A percentile compares a stretch with the other conserved stretches of the same genome.
These are phyloP conservation scores for Yarrowia porcina DNA, from an alignment of 805 yeast species.

Conservation along the genomic window DNA sequence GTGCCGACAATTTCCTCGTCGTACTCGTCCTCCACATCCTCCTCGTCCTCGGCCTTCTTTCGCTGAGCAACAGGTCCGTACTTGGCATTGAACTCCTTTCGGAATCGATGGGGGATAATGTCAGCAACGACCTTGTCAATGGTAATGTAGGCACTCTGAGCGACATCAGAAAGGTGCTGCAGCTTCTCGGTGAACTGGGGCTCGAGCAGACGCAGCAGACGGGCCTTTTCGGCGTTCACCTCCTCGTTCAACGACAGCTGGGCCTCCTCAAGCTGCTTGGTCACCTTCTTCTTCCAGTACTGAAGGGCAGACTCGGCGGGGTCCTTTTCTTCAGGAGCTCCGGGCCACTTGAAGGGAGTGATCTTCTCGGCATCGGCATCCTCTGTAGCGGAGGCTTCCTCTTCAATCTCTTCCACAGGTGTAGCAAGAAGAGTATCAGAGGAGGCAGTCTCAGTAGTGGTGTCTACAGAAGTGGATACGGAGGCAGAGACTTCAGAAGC, in stretches of 20 bases:
- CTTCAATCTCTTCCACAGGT: background rate
- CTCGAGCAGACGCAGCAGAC: conserved; percentile 26
- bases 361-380: background rate
- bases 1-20: background rate
- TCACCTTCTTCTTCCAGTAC: conserved; percentile 33
- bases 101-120: conserved; percentile 90
- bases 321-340: background rate
- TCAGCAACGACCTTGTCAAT: conserved; percentile 61
- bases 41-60: conserved; percentile 10
- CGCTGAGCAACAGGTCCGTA: conserved; percentile 9
- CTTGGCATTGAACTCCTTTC: conserved; percentile 67
- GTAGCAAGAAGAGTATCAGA: background rate
- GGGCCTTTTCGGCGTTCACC: conserved; percentile 30
- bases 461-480: background rate
- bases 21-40: conserved; percentile 6
- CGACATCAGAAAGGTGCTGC: conserved; percentile 24
- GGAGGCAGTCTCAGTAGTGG: background rate
- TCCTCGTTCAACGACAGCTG: conserved; percentile 33
- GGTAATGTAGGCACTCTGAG: conserved; percentile 16
- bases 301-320: conserved; percentile 23
- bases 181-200: conserved; percentile 33
- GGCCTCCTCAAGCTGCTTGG: conserved; percentile 32
- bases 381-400: background rate
- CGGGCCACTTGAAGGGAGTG: conserved; percentile 22
- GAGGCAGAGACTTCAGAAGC: background rate